Conservation (phyloP, 768 basidiomycete genomes). For the Tricholoma bakamatsutake region DNA sequence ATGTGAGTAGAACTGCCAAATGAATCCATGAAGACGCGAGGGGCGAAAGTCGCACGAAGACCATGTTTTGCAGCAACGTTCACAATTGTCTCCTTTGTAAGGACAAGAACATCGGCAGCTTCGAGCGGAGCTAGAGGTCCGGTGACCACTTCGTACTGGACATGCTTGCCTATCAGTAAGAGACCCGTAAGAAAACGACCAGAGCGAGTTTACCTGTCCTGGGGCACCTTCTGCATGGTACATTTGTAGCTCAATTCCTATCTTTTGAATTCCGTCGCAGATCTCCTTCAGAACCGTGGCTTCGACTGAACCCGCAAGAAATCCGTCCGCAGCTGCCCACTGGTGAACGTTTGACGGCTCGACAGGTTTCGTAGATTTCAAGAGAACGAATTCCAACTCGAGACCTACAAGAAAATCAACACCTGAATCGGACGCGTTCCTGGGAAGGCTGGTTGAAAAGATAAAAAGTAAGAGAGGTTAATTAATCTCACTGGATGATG, state of each 20-base stretch:
- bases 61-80: constrained; percentile 64
- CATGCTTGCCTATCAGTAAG: no score
- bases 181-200: no score
- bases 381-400: constrained; percentile 65
- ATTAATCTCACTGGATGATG: constrained; percentile 41
- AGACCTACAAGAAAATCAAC: constrained; percentile 58
- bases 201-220: constrained; percentile 64
- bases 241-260: constrained; percentile 60
- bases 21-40: constrained; percentile 27
- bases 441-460: no score
- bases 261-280: constrained; percentile 36
- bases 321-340: constrained; percentile 30
- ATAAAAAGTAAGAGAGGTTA: background rate
- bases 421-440: constrained; percentile 23
- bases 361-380: constrained; percentile 43
- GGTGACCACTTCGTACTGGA: constrained; percentile 60
- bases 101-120: constrained; percentile 61
- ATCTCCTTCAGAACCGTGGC: constrained; percentile 51
- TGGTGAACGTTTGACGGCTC: constrained; percentile 45
- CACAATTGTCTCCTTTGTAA: constrained; percentile 60
- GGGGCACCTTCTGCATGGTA: constrained; percentile 67
- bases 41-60: constrained; percentile 63
- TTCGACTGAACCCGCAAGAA: constrained; percentile 40
- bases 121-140: constrained; percentile 60
- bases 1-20: constrained; percentile 56